A percentile compares a stretch with the other conserved stretches of the same genome.
Evolutionary conservation across 169 alveolate species (phyloP).

Genomic region (Cryptosporidium meleagridis): DNA sequence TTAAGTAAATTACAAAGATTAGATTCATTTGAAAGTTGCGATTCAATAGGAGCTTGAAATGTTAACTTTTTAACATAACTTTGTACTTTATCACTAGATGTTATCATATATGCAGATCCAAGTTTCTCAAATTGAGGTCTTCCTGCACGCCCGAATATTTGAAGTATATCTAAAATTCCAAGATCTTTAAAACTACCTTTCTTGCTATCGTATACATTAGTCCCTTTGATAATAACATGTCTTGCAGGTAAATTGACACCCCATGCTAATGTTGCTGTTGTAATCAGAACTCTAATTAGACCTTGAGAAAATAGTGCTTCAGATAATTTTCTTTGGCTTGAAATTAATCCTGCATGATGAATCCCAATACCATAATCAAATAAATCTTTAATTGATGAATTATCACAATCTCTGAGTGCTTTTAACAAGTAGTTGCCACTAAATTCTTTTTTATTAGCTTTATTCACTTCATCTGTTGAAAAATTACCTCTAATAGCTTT

Average conservation of each 20-base stretch:
- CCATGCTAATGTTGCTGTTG: conserved; percentile 99
- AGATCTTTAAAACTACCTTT: conserved; percentile 97
- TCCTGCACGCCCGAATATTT: conserved; percentile 99
- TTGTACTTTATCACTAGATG: conserved; percentile 94
- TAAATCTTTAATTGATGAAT: conserved; percentile 91
- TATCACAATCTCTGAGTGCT: conserved; percentile 22
- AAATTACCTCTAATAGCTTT: background rate
- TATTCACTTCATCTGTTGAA: background rate
- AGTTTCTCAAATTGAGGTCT: conserved; percentile 98
- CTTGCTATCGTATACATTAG: conserved; percentile 98
- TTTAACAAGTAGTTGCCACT: background rate
- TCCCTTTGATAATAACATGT: conserved; percentile 99
- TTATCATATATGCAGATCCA: conserved; percentile 99
- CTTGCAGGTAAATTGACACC: conserved; percentile 99
- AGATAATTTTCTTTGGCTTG: conserved; percentile 96
- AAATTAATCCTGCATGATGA: conserved; percentile 99
- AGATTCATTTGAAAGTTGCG: conserved; percentile 88
- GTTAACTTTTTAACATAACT: conserved; percentile 95
- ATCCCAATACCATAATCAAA: conserved; percentile 97
- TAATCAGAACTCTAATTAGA: conserved; percentile 94
- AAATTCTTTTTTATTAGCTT: background rate
- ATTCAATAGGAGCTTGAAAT: conserved; percentile 97
- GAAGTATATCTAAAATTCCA: conserved; percentile 96
- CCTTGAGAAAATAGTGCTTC: conserved; percentile 97
- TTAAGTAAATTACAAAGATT: conserved; percentile 94